Evolutionary conservation across 768 basidiomycete genomes (phyloP), one percentile per base, ranked within the genome.

Genomic region (Boletus reticulatus): DNA sequence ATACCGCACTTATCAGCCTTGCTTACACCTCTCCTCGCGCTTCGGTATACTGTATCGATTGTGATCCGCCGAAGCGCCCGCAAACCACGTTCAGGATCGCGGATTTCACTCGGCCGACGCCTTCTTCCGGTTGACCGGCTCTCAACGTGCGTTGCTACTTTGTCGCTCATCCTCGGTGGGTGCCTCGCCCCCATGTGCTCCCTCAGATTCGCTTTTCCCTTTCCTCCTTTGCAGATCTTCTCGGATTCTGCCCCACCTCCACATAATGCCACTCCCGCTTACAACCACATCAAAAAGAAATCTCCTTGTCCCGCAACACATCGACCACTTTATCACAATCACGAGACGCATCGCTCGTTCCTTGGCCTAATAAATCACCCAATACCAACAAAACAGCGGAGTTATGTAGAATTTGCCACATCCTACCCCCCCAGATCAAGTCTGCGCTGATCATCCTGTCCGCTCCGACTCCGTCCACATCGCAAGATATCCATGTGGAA

Each of bases 401-500:
- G 53, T 64, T 64, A 4, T 58, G 8, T 56, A 29, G 52, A 1
- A 42, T 51, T 55, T 22, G 62, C 65, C 65, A 62, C 62, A 44
- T 55, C 42, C 60, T 51, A 62, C 54, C 54, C 44, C 43, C 37
- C 65, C 63, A 68, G 58, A 63, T 69, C 53, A 57, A 61, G 61
- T 52, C 0, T 32, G 20, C 43, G 56, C 50, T 67, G 66, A 67
- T 67, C 67, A 61, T 45, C 51, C 64, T 55, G 58, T 45, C 61
- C 24, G 39, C 67, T 59, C 66, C 67, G 67, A 69, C 65, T 64
- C 66, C 66, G 66, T 48, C 62, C 48, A 62, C 53, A 59, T 67
- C 66, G 66, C 67, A 62, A 67, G 66, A 67, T 62, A 69, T 62
- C 67, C 66, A 67, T 67, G 67, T 60, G 66, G 44, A 56, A 38